These are phyloP conservation scores for Aspergillus sclerotiicarbonarius DNA, from an alignment of 495 filamentous ascomycete genomes.

Conservation along the genomic window DNA sequence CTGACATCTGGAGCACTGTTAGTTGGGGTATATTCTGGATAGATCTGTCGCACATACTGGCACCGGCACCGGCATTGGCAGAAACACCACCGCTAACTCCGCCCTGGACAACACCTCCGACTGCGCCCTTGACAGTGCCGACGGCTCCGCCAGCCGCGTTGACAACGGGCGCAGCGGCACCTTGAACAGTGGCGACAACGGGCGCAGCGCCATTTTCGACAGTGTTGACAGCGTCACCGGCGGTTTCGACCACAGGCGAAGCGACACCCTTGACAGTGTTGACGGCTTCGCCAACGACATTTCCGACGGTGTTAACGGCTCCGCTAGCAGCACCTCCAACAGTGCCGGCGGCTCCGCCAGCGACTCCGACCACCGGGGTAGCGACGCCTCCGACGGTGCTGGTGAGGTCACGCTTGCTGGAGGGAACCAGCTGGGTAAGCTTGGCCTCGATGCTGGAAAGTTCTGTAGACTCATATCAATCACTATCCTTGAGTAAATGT, in stretches of 20 bases:
- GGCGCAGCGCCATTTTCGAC: too few species aligned
- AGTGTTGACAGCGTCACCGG: too few species aligned
- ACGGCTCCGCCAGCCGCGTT: too few species aligned
- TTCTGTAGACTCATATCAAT: neutral
- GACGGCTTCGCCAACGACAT: too few species aligned
- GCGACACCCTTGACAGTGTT: too few species aligned
- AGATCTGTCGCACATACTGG: conserved; percentile 3
- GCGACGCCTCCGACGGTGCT: conserved; percentile 11
- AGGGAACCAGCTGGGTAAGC: conserved; percentile 3
- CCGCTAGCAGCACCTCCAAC: neutral
- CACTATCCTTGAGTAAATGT: conserved; percentile 4
- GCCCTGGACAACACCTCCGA: too few species aligned
- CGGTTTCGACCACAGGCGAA: too few species aligned
- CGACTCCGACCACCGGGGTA: conserved; percentile 6
- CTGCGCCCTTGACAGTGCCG: too few species aligned
- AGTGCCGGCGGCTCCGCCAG: conserved; percentile 5
- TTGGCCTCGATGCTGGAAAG: conserved; percentile 7
- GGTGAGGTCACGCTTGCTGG: conserved; percentile 14
- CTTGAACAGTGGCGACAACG: too few species aligned
- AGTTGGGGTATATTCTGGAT: neutral
- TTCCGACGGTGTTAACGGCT: conserved; percentile 1
- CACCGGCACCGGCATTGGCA: conserved; percentile 1
- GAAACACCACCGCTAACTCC: too few species aligned
- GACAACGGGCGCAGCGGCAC: too few species aligned
- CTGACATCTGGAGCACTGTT: conserved; percentile 12